Base-by-base conservation (phyloP, 805 yeast genomes). In the Limtongia smithiae region DNA sequence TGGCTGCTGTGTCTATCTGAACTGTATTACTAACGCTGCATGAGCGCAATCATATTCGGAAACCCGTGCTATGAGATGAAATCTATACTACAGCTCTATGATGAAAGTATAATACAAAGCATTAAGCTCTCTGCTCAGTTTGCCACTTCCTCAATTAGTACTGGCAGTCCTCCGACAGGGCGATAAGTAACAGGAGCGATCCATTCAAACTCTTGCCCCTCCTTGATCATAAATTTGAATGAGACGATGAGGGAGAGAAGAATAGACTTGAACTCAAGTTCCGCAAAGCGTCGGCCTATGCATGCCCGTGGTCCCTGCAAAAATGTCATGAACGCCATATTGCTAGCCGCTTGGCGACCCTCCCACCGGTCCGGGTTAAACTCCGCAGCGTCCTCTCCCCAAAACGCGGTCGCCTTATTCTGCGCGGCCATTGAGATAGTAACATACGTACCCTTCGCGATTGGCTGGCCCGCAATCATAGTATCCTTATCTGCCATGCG, bases 281-380 rank as follows among this genome's bases (percentile, higher is more conserved):
- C 58, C 12, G 55, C 58, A 12, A 54, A 46, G 11, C 49, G 31
- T 27, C 27, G 31, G 11, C 58, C 58, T 18, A 54, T 38, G 24
- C 58, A 50, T 2, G 44, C 14, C 14, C 58, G 30, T 2, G 50
- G 30, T 4, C 55, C 55, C 20, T 50, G 48, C 28, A 46, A 25
- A 34, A 54, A 50, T 12, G 58, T 35, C 31, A 49, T n/a, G 33
- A 39, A 36, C 11, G 50, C 48, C 35, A 46, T 50, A 5, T 49
- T 44, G 24, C 32, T 44, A 17, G 46, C 52, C 2, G 54, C 43
- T 15, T 43, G 55, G 4, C 31, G 34, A 8, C 50, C 52, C 17
- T 45, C 25, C 54, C 54, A 53, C 21, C 57, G 42, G 15, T 53
- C 57, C 3, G 57, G 54, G 11, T 42, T 41, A 30, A 48, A 51